Conservation (phyloP, 2,329 filamentous ascomycete species). For the Cladosporium sp. region DNA sequence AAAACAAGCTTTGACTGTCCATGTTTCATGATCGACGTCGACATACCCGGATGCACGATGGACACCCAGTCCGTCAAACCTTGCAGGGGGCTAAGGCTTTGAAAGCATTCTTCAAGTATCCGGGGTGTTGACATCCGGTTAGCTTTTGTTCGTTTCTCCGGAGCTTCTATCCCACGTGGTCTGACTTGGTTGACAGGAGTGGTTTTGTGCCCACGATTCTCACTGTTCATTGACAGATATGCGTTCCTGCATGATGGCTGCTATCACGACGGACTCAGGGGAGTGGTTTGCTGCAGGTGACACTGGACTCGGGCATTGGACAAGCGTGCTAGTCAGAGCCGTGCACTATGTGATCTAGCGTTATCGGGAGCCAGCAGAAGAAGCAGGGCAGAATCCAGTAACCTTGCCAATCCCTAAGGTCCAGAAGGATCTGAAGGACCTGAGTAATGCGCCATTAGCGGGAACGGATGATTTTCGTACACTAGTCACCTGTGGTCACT, state of each 20-base stretch:
- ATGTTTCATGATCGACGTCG: constrained; percentile 2
- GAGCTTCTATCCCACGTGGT: not conserved
- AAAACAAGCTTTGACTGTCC: not conserved
- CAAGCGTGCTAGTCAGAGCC: constrained; percentile 1
- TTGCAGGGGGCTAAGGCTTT: not conserved
- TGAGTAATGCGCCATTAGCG: not conserved
- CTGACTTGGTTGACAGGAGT: not conserved
- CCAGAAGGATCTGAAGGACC: constrained; percentile 1
- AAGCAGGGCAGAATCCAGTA: not conserved
- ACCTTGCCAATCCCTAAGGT: not conserved
- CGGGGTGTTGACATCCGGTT: not conserved
- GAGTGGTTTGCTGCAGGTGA: not conserved
- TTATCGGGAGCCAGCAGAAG: not conserved
- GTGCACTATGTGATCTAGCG: not conserved
- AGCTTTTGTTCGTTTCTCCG: not conserved
- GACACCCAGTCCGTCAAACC: not conserved
- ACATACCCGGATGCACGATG: not conserved
- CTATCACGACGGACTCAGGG: not conserved
- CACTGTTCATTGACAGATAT: not conserved
- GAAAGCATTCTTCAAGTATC: not conserved
- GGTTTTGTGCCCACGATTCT: not conserved
- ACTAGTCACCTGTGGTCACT: not conserved
- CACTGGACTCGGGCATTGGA: not conserved
- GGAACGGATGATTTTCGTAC: not conserved
- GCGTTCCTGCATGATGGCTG: not conserved